Evolutionary conservation across 2,329 filamentous ascomycete species (phyloP).

Genomic region (Arthrobotrys sphaeroides): DNA sequence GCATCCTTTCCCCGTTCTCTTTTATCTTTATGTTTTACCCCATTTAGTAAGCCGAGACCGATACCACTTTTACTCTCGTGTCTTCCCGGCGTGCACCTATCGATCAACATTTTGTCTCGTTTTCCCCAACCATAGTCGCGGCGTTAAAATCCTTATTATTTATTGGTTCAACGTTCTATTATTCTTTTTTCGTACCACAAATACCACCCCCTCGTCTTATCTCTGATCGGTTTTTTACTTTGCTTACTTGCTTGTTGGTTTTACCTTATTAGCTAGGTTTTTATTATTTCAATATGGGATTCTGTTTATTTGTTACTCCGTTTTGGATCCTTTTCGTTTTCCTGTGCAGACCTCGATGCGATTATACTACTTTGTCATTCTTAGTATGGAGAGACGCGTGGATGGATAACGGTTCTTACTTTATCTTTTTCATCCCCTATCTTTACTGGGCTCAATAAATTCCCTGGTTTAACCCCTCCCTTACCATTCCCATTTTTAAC

Average conservation of each 20-base stretch:
- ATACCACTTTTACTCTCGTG: neutral
- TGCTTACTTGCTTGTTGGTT: no score
- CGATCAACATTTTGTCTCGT: neutral
- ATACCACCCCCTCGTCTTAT: neutral
- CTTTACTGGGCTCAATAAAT: no score
- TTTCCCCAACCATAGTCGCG: slow-evolving; percentile 17
- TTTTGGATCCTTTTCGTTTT: neutral
- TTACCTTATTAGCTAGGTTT: neutral
- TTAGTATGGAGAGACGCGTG: no score
- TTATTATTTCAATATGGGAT: neutral
- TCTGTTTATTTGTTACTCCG: neutral
- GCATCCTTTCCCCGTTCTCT: slow-evolving; percentile 21
- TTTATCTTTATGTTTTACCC: no score
- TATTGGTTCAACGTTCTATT: neutral
- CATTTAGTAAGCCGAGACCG: neutral
- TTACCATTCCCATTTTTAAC: no score
- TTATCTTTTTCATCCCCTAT: no score
- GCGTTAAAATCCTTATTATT: slow-evolving; percentile 10
- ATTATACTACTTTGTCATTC: neutral
- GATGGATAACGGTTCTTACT: no score
- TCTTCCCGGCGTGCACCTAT: slow-evolving; percentile 13
- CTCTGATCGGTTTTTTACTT: neutral
- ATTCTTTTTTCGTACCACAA: neutral
- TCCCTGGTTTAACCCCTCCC: no score
- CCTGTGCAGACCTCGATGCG: neutral